Base-by-base conservation (phyloP, 371 early-diverging fungal genomes). In the Haplosporangium sp. region DNA sequence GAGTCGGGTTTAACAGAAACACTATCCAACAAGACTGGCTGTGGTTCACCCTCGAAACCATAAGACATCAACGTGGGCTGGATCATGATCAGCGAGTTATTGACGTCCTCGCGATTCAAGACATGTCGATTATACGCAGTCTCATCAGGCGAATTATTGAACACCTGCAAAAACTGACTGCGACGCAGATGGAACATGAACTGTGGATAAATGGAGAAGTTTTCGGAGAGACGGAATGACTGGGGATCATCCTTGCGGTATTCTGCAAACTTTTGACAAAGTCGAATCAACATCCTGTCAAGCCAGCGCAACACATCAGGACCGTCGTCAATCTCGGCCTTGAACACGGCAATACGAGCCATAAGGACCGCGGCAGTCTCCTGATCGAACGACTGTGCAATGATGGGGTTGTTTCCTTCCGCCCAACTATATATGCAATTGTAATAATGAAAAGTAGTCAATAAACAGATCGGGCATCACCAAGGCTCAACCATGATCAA, bases 101-200 rank as follows among this genome's bases (percentile, higher is more conserved):
- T 94, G 42, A 95, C 94, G 83, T 97, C 96, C 83, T 98, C 99
- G 52, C 93, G 91, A 84, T 95, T 95, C 80, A 99, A 73, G 10
- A 95, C 91, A 80, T 99, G 97, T 36, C 96, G 91, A 83, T 99
- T 98, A 82, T 97, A 99, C 0, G 99, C 97, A 4, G 98, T 98
- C 75, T 99, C 99, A 82, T 99, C 99, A 11, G 99, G 99, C 55
- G 95, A 95, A 84, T 98, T 98, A 79, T 99, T 99, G 83, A 99
- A 99, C 18, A 98, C 98, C 82, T 99, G 99, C 79, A 99, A 87
- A 85, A 99, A 98, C 82, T 99, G 98, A 69, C 93, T 93, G 53
- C 99, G 89, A 66, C 99, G 89, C 67, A 99, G 86, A 77, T 99
- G 99, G 92, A 98, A 99, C 98, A 99, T 99, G 82, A 99, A 99